Percentiles rank a stretch among this genome's conserved stretches.
These are phyloP conservation scores for Mortierella sp. DNA, from an alignment of 371 early-diverging fungal species.

Conservation along the genomic window DNA sequence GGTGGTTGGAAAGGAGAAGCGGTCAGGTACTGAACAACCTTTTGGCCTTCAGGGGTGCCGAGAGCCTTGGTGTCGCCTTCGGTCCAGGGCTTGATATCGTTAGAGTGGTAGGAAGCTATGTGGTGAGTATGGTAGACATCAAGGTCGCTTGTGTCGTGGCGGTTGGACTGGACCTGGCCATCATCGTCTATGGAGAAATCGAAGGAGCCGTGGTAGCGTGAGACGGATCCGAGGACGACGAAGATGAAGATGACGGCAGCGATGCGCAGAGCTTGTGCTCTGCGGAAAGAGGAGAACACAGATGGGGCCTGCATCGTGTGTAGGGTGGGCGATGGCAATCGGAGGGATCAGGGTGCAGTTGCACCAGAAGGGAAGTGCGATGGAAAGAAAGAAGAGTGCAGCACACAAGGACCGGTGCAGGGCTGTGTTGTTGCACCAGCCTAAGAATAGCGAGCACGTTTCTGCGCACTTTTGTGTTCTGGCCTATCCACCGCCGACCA, in stretches of 20 bases:
- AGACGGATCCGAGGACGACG: constrained; percentile 41
- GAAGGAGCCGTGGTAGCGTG: constrained; percentile 43
- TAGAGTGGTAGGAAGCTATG: constrained; percentile 35
- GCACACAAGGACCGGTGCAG: too few species aligned
- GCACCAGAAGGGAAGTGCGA: too few species aligned
- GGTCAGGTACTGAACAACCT: constrained; percentile 23
- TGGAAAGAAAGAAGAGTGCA: too few species aligned
- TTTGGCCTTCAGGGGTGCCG: constrained; percentile 28
- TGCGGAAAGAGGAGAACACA: constrained; percentile 17
- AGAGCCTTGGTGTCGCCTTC: constrained; percentile 28
- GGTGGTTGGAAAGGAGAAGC: constrained; percentile 17
- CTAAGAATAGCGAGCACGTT: too few species aligned
- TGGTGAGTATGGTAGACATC: constrained; percentile 39
- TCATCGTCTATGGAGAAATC: constrained; percentile 48
- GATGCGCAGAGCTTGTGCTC: constrained; percentile 32
- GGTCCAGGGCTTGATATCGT: constrained; percentile 41
- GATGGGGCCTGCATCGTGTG: constrained; percentile 4
- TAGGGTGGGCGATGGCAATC: neutral
- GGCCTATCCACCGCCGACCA: too few species aligned
- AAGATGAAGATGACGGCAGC: constrained; percentile 22
- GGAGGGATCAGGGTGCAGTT: neutral
- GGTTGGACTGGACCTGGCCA: constrained; percentile 35
- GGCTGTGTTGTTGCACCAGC: too few species aligned
- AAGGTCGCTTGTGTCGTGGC: constrained; percentile 2
- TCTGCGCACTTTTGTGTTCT: too few species aligned